Base-by-base conservation (phyloP, 2,329 filamentous ascomycete species). In the Achaetomium macrosporum region DNA sequence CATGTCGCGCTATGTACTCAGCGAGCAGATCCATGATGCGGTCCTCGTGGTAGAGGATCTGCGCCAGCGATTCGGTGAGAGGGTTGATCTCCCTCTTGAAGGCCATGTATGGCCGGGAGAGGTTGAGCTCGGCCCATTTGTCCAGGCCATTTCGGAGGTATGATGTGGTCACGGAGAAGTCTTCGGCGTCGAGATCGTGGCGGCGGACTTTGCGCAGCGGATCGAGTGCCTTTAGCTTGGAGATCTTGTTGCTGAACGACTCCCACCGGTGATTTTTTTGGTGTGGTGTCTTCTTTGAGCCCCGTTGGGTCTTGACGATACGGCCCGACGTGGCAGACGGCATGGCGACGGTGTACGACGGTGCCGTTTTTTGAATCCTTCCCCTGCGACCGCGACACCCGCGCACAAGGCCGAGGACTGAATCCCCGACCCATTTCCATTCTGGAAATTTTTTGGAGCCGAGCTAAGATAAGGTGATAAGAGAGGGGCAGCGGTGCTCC, bases 81-180 rank as follows among this genome's bases (percentile, higher is more conserved):
- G 88, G 84, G 61, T 81, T 76, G 43, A 89, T 83, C 66, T 88
- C 82, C 58, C 84, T 82, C 61, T 84, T 80, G 71, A 99, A 97
- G 40, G 77, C 74, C 45, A 82, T 82, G 65, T 96, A 99, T 35
- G 77, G 81, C 58, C 87, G 84, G 15, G 92, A 90, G 57, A 96
- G 76, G 71, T 97, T 97, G 69, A 95, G 81, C 63, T 97, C 93
- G 50, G 80, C 75, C 93, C 93, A 99, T 79, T 88, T 88, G 58
- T 90, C 83, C 58, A 97, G 75, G 1, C 89, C 84, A 42, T 83
- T 84, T 62, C 84, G 82, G 63, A 99, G 90, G 71, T 95, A 93
- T 17, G 92, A 96, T n/a, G 87, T 87, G 29, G 84, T 82, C 19
- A 84, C 78, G 55, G 84, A 82, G 64, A 85, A 76, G 69, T 91